phyloP scores from a whole-genome alignment of 495 filamentous ascomycete genomes.

The Penicillium desertorum region DNA sequence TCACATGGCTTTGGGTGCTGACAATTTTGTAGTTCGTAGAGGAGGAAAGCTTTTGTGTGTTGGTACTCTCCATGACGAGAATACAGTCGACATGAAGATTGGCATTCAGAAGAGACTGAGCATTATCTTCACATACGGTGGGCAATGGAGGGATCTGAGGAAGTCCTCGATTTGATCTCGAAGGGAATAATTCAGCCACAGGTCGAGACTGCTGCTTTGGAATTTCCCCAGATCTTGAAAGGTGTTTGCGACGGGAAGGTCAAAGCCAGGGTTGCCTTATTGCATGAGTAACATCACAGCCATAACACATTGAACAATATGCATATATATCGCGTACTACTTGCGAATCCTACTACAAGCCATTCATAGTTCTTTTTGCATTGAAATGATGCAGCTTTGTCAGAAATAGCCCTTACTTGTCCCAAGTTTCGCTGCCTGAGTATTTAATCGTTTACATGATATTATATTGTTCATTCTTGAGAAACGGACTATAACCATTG shows the following conservation, averaged over 20 bases:
- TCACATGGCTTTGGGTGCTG: neutral
- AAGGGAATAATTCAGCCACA: neutral
- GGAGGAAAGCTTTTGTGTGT: conserved; percentile 26
- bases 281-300: neutral
- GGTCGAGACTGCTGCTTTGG: neutral
- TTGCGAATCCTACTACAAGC: no score
- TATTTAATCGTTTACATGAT: no score
- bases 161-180: conserved; percentile 24
- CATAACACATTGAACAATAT: neutral
- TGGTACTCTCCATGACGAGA: conserved; percentile 21
- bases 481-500: no score
- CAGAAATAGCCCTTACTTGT: no score
- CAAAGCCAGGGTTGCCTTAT: neutral
- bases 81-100: conserved; percentile 26
- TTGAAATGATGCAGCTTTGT: no score
- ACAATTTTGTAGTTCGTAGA: conserved; percentile 8
- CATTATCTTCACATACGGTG: conserved; percentile 30
- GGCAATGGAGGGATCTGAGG: conserved; percentile 24
- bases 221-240: neutral
- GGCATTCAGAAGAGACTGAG: conserved; percentile 28
- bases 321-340: no score
- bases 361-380: no score
- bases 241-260: neutral
- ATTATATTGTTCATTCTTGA: no score
- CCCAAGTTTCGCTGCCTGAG: no score